Percentiles rank a stretch among this genome's conserved stretches.
Conservation (phyloP, 305 asterid genomes). For the Solanum hybrid region DNA sequence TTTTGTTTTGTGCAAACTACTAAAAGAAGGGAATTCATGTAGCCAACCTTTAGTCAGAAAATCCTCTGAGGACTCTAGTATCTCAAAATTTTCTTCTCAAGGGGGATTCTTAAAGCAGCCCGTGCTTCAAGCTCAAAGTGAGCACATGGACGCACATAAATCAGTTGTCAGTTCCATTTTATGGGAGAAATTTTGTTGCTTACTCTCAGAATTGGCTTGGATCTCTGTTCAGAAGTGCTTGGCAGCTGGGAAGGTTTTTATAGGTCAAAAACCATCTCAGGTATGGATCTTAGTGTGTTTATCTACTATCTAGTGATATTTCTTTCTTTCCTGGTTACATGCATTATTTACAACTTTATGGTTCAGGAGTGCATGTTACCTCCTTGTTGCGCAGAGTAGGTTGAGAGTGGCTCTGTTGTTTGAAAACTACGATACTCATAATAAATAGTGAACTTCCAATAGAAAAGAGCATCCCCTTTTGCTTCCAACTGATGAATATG, state of each 20-base stretch:
- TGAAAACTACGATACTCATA: background rate
- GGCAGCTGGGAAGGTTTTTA: conserved; percentile 73
- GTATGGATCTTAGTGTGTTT: conserved; percentile 27
- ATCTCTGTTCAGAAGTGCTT: conserved; percentile 66
- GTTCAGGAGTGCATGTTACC: background rate
- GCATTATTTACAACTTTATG: background rate
- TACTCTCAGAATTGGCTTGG: conserved; percentile 74
- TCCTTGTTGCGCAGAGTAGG: background rate
- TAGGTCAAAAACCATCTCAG: conserved; percentile 69
- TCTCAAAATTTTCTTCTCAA: conserved; percentile 44
- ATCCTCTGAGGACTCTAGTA: conserved; percentile 27
- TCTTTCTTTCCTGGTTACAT: conserved; percentile 6
- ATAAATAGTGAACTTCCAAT: background rate
- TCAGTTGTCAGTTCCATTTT: conserved; percentile 36
- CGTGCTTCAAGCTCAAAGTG: conserved; percentile 29
- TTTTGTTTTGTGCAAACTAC: conserved; percentile 82
- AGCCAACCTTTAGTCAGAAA: conserved; percentile 20
- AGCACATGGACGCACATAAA: conserved; percentile 21
- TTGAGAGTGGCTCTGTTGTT: background rate
- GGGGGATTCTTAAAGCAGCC: conserved; percentile 93
- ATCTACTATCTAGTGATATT: conserved; percentile 4
- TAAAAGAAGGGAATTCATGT: conserved; percentile 69
- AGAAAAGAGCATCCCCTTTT: background rate
- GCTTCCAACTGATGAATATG: background rate
- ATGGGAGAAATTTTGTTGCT: conserved; percentile 67